Evolutionary conservation across 176 grass and related monocot genomes (phyloP), one percentile per base, ranked within the genome.

Genomic region (Zoysia japonica): DNA sequence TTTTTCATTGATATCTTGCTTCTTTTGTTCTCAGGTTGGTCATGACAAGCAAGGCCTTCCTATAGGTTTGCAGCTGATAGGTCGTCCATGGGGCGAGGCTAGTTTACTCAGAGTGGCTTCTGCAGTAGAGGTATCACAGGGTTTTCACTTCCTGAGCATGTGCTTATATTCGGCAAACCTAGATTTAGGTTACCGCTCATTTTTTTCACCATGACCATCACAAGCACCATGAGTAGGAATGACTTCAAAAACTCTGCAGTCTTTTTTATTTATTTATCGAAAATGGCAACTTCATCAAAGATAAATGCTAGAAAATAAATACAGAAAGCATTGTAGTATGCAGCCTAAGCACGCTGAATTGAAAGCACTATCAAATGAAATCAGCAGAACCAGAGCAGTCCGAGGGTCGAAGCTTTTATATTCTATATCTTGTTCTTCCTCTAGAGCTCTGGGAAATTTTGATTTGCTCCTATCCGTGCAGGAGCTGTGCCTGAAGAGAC

Each of bases 61-160:
- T 35, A 99, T 99, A 41, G 96, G 92, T 65, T 72, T 99, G 85
- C 96, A 99, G 59, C 56, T 99, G 84, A 99, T 99, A 84, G 96
- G 96, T 7, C 92, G 92, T 36, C 96, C 96, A 71, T 99, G 92
- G 96, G 90, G 86, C 19, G 96, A 99, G 76, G 96, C 96, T 74
- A 99, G 72, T 84, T 95, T 99, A 79, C 74, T 99, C 70, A 90
- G 96, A 61, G 88, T 88, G 70, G 96, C 92, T 93, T 91, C 77
- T 72, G 90, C 90, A 44, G 56, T 99, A 43, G 92, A 99, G 92
- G 96, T 99, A 95, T 75, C 8, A 5, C 19, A 8, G 19, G 3
- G 2, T 11, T 61, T 61, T 61, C 7, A 35, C 35, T 70, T 61
- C 43, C 52, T 28, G 39, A 64, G 10, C 42, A 59, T 65, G 12